Evolutionary conservation across 176 grass and related monocot species (phyloP).

Genomic region (Hordeum marinum): DNA sequence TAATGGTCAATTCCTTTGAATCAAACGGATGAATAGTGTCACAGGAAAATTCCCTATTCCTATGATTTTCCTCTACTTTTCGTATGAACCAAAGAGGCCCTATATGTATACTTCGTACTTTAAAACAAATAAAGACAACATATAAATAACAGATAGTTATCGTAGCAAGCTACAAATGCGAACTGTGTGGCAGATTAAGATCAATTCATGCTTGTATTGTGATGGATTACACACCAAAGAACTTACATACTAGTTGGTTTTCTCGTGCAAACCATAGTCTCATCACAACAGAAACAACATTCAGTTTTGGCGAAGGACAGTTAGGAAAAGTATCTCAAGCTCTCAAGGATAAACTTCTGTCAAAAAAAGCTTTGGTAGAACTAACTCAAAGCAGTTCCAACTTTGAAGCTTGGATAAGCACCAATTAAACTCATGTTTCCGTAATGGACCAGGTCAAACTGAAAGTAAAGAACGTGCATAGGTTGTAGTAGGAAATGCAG

Average conservation of each 20-base stretch:
- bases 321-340: not conserved
- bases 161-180: not conserved
- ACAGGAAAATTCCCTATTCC: too few relatives aligned
- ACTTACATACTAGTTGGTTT: not conserved
- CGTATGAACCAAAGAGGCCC: too few relatives aligned
- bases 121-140: not conserved
- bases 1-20: too few relatives aligned
- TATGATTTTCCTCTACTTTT: too few relatives aligned
- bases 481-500: not conserved
- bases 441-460: not conserved
- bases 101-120: not conserved
- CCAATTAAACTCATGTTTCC: not conserved
- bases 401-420: not conserved
- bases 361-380: not conserved
- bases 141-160: not conserved
- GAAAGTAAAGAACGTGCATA: not conserved
- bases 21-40: too few relatives aligned
- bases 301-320: not conserved
- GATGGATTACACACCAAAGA: not conserved
- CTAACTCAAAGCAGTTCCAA: not conserved
- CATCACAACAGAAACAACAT: not conserved
- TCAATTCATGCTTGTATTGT: not conserved
- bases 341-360: not conserved
- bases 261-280: not conserved
- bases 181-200: not conserved